These are phyloP conservation scores for Eucalyptus polyanthemos DNA, from an alignment of 345 rosid genomes.

Conservation along the genomic window DNA sequence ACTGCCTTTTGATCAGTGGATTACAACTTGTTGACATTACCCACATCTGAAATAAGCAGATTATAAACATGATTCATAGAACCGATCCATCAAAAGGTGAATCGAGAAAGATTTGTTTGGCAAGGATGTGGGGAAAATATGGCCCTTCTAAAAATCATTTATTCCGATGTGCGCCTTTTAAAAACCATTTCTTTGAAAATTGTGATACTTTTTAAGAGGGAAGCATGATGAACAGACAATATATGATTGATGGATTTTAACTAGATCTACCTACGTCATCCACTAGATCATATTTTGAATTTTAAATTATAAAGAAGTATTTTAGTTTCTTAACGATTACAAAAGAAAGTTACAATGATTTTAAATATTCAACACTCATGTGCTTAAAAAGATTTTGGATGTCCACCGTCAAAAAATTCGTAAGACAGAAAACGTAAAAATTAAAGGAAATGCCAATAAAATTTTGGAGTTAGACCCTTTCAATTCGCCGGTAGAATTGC, in stretches of 20 bases:
- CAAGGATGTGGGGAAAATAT: background rate
- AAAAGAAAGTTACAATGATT: background rate
- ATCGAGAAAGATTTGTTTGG: background rate
- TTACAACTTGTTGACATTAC: background rate
- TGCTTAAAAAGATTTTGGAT: background rate
- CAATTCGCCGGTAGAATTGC: background rate
- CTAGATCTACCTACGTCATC: background rate
- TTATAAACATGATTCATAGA: background rate
- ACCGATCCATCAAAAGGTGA: background rate
- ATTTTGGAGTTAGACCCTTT: background rate
- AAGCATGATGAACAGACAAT: background rate
- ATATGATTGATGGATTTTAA: background rate
- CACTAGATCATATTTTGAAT: background rate
- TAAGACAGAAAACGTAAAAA: too few relatives aligned
- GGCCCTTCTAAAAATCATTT: background rate
- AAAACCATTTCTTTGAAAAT: background rate
- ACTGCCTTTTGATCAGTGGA: background rate
- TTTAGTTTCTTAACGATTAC: too few relatives aligned
- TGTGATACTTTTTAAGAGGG: background rate
- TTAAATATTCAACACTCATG: background rate
- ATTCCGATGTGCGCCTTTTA: rapidly evolving
- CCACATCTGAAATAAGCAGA: background rate
- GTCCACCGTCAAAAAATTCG: background rate
- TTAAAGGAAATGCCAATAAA: background rate
- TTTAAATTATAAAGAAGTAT: too few relatives aligned